Conservation (phyloP, 2,329 filamentous ascomycete genomes). For the Pestalotiopsis fici region DNA sequence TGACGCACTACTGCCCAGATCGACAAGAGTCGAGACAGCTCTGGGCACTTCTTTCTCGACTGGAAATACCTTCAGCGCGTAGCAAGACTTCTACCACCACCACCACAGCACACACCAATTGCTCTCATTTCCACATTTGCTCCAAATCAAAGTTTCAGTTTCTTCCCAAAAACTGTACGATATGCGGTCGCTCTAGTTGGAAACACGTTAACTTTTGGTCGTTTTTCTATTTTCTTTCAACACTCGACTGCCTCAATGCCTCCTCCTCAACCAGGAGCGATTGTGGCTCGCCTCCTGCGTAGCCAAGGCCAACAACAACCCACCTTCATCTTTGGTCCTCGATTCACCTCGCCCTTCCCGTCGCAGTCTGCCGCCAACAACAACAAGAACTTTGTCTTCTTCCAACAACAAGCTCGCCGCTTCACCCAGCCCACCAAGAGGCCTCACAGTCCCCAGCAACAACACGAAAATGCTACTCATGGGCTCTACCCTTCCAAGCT, state of each 20-base stretch:
- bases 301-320: not conserved
- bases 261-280: constrained; percentile 5
- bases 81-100: not conserved
- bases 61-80: not conserved
- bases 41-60: not conserved
- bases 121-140: not conserved
- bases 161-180: not conserved
- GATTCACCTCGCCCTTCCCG: not conserved
- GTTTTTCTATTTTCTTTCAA: not conserved
- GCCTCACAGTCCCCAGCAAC: not conserved
- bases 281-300: constrained; percentile 4
- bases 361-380: not conserved
- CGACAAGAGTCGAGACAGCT: not conserved
- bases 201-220: not conserved
- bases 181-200: not conserved
- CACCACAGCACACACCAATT: not conserved
- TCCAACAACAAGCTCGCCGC: not conserved
- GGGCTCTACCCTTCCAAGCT: constrained; percentile 22
- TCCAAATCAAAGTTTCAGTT: not conserved
- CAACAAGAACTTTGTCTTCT: not conserved
- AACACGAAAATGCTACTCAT: constrained; percentile 11
- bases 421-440: not conserved
- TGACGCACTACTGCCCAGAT: constrained; percentile 7
- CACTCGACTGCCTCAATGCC: constrained; percentile 1
- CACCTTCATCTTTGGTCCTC: not conserved